Evolutionary conservation across 768 basidiomycete genomes (phyloP), one percentile per base, ranked within the genome.

Genomic region (Trametes sanguinea): DNA sequence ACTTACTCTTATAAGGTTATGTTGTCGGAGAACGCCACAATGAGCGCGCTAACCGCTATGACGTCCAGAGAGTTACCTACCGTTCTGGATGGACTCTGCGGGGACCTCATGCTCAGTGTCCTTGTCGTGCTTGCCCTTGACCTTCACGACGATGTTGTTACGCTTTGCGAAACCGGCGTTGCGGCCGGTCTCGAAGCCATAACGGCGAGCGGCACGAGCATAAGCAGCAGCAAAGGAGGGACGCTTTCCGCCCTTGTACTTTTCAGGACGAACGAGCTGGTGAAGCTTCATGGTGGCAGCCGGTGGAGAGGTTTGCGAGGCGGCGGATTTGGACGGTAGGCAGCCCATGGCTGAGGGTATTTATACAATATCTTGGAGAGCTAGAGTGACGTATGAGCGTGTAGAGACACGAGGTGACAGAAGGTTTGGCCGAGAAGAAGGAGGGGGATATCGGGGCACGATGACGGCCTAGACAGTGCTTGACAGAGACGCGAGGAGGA

Each of bases 71-170:
- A 47, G 9, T 51, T 27, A n/a, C 69, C 32, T 48, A 72, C 71
- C 71, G 54, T 72, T 71, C 70, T 72, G 71, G 55, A 72, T 69
- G 44, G 67, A 66, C 54, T 69, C 63, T 6, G 71, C 69, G 40
- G 71, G 71, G 43, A 72, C 71, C 56, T 72, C 71, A 57, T 72
- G 71, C 16, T 67, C 65, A 39, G 67, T 68, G 17, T 61, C 63
- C 60, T 69, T 70, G 61, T 71, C 55, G 56, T 64, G 16, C 45
- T 62, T 51, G 51, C 63, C 44, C 60, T 65, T 65, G 46, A 72
- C 65, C 59, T 72, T 72, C 51, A 71, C 69, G 47, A 72, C 71
- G 54, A 68, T 63, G 60, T 72, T 71, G 57, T 71, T 69, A 48
- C 71, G 64, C 61, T 67, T 69, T 3, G 68, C 69, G 51, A 71